phyloP scores from a whole-genome alignment of 169 alveolate genomes.

The Cryptosporidium tyzzeri region DNA sequence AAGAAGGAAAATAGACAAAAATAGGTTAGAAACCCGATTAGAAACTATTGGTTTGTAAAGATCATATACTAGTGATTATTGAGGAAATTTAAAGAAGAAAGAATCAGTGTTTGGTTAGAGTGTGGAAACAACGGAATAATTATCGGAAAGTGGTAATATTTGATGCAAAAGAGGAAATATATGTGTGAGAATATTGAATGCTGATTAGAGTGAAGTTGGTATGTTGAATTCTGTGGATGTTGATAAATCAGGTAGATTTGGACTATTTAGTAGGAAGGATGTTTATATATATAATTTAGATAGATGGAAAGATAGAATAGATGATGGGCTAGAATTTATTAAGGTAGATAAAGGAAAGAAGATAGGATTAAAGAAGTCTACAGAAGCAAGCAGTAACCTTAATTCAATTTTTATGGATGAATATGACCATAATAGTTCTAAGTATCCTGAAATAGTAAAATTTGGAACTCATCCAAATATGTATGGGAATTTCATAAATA shows the following conservation, averaged over 20 bases:
- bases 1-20: neutral
- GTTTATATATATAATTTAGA: slow-evolving; percentile 9
- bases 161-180: neutral
- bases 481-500: slow-evolving; percentile 4
- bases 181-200: neutral
- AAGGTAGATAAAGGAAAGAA: neutral
- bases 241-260: slow-evolving; percentile 35
- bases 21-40: neutral
- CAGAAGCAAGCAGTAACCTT: neutral
- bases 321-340: neutral
- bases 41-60: neutral
- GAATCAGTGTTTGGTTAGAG: neutral
- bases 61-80: neutral
- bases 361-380: neutral
- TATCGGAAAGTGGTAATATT: neutral
- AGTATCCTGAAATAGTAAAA: slow-evolving; percentile 7
- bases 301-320: neutral
- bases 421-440: neutral
- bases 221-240: slow-evolving; percentile 44
- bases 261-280: slow-evolving; percentile 12
- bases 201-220: neutral
- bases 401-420: slow-evolving; percentile 33
- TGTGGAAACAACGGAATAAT: neutral
- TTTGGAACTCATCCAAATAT: slow-evolving; percentile 59
- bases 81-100: neutral